These are phyloP conservation scores for Mycena venus DNA, from an alignment of 768 basidiomycete species.

Conservation along the genomic window DNA sequence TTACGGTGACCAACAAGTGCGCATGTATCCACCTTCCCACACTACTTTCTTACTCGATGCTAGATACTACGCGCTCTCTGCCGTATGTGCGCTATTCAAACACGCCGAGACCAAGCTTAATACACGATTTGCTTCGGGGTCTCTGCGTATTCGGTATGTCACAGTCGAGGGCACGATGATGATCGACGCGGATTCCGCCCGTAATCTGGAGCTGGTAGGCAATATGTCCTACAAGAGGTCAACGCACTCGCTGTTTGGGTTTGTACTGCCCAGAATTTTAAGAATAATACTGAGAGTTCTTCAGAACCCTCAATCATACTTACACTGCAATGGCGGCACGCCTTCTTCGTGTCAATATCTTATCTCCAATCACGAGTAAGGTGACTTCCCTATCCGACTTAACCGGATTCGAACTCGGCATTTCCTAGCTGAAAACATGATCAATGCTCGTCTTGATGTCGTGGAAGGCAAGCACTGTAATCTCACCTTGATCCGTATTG, in stretches of 20 bases:
- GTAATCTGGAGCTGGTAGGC: constrained; percentile 89
- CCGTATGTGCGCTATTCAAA: constrained; percentile 89
- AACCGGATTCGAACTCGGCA: too few species aligned
- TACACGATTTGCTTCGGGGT: constrained; percentile 75
- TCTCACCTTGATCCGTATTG: too few species aligned
- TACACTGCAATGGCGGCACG: constrained; percentile 93
- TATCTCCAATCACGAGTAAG: constrained; percentile 88
- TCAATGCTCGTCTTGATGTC: constrained; percentile 88
- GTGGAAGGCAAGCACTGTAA: constrained; percentile 74
- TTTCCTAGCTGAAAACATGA: constrained; percentile 71
- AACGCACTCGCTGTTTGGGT: constrained; percentile 86
- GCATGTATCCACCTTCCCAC: constrained; percentile 36
- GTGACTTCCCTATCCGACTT: too few species aligned
- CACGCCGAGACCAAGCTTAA: constrained; percentile 80
- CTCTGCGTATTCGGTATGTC: constrained; percentile 81
- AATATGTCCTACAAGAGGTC: constrained; percentile 80
- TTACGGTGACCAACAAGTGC: constrained; percentile 86
- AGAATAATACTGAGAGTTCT: not conserved
- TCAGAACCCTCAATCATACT: constrained; percentile 81
- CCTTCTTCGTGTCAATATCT: constrained; percentile 81
- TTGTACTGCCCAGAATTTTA: constrained; percentile 30
- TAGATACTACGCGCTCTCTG: constrained; percentile 92
- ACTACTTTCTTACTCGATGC: not conserved
- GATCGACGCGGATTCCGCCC: constrained; percentile 91
- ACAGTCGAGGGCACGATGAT: constrained; percentile 94